These are phyloP conservation scores for Eutrema heterophyllum DNA, from an alignment of 345 rosid genomes.

Conservation along the genomic window DNA sequence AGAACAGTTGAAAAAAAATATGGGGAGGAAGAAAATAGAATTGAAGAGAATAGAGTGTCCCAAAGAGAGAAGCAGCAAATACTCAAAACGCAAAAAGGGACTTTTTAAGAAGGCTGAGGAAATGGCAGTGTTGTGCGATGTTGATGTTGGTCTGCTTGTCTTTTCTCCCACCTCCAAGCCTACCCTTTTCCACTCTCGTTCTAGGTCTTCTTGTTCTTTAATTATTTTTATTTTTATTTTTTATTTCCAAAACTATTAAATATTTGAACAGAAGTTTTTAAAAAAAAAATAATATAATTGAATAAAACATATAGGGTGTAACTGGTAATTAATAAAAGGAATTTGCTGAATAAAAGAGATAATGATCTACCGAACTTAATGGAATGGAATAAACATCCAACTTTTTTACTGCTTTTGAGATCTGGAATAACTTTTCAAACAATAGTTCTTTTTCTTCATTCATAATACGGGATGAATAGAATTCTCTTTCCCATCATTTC, in stretches of 20 bases:
- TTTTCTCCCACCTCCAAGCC: conserved; percentile 8
- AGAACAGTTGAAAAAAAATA: neutral
- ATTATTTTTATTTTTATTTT: neutral
- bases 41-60: conserved; percentile 17
- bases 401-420: too few relatives aligned
- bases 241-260: neutral
- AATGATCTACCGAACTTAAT: too few relatives aligned
- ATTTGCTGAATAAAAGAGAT: too few relatives aligned
- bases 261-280: neutral
- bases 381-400: too few relatives aligned
- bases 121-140: neutral
- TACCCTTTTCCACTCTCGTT: neutral
- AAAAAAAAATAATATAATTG: neutral
- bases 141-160: neutral
- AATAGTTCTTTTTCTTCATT: too few relatives aligned
- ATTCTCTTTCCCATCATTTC: too few relatives aligned
- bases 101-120: conserved; percentile 38
- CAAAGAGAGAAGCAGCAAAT: conserved; percentile 39
- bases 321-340: too few relatives aligned
- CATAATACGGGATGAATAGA: too few relatives aligned
- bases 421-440: too few relatives aligned
- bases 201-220: neutral
- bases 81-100: conserved; percentile 42
- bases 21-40: conserved; percentile 38
- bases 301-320: neutral